Percentiles rank a stretch among this genome's conserved stretches.
phyloP scores from a whole-genome alignment of 2,329 filamentous ascomycete genomes.

The Trichophyton verrucosum region DNA sequence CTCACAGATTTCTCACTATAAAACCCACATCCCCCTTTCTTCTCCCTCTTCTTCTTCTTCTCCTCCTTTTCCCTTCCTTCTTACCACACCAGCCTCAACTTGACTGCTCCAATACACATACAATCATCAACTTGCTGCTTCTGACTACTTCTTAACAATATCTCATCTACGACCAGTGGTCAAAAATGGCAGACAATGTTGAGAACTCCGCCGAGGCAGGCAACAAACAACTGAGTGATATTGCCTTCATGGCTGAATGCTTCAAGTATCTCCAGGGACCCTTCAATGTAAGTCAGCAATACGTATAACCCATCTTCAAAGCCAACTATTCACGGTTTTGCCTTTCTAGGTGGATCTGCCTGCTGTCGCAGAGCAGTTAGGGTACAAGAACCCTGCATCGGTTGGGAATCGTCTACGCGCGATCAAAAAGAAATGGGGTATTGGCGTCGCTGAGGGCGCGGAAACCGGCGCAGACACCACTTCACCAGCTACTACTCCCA shows the following conservation, averaged over 20 bases:
- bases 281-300: constrained; percentile 9
- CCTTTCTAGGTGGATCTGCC: constrained; percentile 19
- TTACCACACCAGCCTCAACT: neutral
- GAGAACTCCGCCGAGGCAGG: neutral
- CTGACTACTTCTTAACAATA: neutral
- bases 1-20: neutral
- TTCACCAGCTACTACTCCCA: neutral
- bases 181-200: constrained; percentile 9
- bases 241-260: constrained; percentile 20
- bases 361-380: constrained; percentile 17
- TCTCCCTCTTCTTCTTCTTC: neutral
- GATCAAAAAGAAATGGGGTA: constrained; percentile 18
- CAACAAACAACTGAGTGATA: constrained; percentile 8
- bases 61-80: neutral
- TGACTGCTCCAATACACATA: neutral
- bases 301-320: neutral
- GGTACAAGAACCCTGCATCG: constrained; percentile 20
- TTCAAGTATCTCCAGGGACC: constrained; percentile 15
- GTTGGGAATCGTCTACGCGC: constrained; percentile 20
- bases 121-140: neutral
- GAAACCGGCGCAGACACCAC: neutral
- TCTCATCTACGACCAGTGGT: neutral
- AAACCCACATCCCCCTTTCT: neutral
- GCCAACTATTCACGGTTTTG: neutral
- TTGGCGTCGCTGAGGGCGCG: neutral